Conservation (phyloP, 805 yeast species). For the Candida dendrica region DNA sequence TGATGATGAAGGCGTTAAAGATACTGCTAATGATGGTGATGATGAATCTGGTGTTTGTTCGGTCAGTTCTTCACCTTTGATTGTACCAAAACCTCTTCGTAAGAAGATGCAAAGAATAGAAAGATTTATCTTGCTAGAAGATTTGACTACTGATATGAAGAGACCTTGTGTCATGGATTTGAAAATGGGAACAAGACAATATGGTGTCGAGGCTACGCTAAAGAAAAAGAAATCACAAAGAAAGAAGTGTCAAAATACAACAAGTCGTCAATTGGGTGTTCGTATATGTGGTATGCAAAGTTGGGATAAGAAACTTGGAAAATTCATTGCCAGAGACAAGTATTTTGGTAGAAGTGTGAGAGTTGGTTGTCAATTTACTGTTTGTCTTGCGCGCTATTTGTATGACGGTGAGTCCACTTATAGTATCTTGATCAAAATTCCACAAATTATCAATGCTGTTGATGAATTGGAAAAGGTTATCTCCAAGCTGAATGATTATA, state of each 20-base stretch:
- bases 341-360: constrained; percentile 80
- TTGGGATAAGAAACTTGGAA: constrained; percentile 42
- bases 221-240: constrained; percentile 75
- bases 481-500: constrained; percentile 54
- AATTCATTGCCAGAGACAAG: constrained; percentile 72
- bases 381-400: constrained; percentile 65
- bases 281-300: constrained; percentile 94
- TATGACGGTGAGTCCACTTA: constrained; percentile 61
- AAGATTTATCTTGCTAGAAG: constrained; percentile 83
- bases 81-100: constrained; percentile 15
- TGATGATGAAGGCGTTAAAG: constrained; percentile 26
- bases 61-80: constrained; percentile 14
- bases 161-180: constrained; percentile 90
- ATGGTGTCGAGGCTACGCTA: constrained; percentile 83
- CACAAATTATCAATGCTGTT: constrained; percentile 53
- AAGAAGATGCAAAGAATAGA: constrained; percentile 54
- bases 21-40: neutral
- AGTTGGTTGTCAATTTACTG: constrained; percentile 71
- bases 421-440: constrained; percentile 62
- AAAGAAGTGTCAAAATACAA: constrained; percentile 72
- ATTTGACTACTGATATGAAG: constrained; percentile 73
- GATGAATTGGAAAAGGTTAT: constrained; percentile 53
- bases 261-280: constrained; percentile 78
- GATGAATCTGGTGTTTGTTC: constrained; percentile 8
- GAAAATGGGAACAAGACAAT: constrained; percentile 98